Percentiles rank a stretch among this genome's conserved stretches.
These are phyloP conservation scores for Trichoderma sp. DNA, from an alignment of 2,329 filamentous ascomycete genomes.

Conservation along the genomic window DNA sequence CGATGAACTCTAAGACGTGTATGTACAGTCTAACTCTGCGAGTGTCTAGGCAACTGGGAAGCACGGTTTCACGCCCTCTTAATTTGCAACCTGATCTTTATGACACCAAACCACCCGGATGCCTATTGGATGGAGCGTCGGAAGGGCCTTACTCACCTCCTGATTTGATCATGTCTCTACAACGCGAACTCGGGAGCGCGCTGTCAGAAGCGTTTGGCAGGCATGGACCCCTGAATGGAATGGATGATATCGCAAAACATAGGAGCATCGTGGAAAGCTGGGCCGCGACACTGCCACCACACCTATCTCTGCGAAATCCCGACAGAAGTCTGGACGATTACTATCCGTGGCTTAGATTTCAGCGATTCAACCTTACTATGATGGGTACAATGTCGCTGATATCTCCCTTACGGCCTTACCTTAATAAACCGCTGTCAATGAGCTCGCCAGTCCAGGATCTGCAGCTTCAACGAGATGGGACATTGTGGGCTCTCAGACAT, in stretches of 20 bases:
- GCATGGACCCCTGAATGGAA: constrained; percentile 28
- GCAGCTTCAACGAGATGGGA: constrained; percentile 39
- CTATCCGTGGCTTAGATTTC: constrained; percentile 43
- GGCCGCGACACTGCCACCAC: constrained; percentile 41
- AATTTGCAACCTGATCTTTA: constrained; percentile 36
- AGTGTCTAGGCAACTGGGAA: constrained; percentile 35
- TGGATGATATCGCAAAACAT: constrained; percentile 34
- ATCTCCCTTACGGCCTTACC: constrained; percentile 43
- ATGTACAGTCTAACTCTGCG: not conserved
- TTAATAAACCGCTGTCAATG: constrained; percentile 37
- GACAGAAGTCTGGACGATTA: constrained; percentile 41
- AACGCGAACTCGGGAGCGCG: constrained; percentile 33
- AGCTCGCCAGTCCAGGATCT: constrained; percentile 32
- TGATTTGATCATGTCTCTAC: constrained; percentile 36
- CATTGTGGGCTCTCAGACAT: constrained; percentile 44
- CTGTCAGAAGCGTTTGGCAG: constrained; percentile 33
- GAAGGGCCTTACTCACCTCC: constrained; percentile 31
- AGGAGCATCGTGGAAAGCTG: constrained; percentile 39
- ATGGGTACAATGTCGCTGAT: constrained; percentile 45
- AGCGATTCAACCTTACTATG: constrained; percentile 45
- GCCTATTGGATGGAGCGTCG: constrained; percentile 29
- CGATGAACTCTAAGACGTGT: not conserved
- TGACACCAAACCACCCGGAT: constrained; percentile 32
- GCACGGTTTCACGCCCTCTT: constrained; percentile 33
- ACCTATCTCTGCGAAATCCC: constrained; percentile 38